Evolutionary conservation across 371 early-diverging fungal genomes (phyloP).

Genomic region (Mucor lusitanicus): DNA sequence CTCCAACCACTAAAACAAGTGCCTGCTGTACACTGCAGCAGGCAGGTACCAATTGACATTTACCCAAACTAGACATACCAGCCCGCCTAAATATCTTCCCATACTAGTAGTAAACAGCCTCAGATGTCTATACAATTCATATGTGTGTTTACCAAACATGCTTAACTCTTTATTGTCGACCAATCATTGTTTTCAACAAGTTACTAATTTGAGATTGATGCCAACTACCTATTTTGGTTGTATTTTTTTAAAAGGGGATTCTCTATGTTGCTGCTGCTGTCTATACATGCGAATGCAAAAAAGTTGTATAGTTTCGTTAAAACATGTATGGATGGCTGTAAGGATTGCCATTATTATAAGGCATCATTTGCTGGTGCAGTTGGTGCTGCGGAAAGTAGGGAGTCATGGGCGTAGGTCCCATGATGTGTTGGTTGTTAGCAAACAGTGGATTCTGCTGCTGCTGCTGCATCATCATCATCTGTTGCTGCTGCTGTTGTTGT

Average conservation of each 20-base stretch:
- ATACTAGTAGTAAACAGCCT: neutral
- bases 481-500: conserved; percentile 4
- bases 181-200: neutral
- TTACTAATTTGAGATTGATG: neutral
- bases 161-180: neutral
- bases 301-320: neutral
- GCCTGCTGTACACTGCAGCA: no score
- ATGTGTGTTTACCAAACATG: neutral
- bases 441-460: neutral
- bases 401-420: conserved; percentile 8
- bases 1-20: no score
- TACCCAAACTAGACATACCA: neutral
- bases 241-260: neutral
- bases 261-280: neutral
- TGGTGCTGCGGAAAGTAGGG: conserved; percentile 3
- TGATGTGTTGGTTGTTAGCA: neutral
- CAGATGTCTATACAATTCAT: neutral
- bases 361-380: conserved; percentile 14
- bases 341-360: neutral
- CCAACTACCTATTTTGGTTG: neutral
- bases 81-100: no score
- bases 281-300: neutral
- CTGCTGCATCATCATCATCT: conserved; percentile 6
- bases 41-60: no score
- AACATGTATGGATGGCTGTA: conserved; percentile 2